These are phyloP conservation scores for Scleromitrula shiraiana DNA, from an alignment of 2,329 filamentous ascomycete species.

Conservation along the genomic window DNA sequence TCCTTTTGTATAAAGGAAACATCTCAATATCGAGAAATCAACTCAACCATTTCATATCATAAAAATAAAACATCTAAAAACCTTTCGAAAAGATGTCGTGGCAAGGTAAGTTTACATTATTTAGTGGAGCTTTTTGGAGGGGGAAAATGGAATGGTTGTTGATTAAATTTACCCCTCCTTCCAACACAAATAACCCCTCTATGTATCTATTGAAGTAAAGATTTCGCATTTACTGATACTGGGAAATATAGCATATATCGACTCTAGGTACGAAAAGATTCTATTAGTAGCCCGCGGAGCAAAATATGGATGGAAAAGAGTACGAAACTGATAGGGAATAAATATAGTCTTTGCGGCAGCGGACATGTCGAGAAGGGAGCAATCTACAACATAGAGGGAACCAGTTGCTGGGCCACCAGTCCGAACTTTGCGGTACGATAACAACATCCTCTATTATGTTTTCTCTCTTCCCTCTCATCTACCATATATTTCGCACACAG, in stretches of 20 bases:
- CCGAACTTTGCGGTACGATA: conserved; percentile 47
- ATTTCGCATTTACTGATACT: conserved; percentile 10
- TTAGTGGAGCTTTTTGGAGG: neutral
- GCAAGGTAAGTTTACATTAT: conserved; percentile 51
- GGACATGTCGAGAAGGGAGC: conserved; percentile 77
- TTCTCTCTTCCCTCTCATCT: neutral
- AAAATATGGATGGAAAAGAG: neutral
- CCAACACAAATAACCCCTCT: conserved; percentile 3
- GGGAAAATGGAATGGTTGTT: too few species aligned
- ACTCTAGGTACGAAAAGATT: conserved; percentile 44
- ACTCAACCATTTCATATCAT: too few species aligned
- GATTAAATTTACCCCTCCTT: conserved; percentile 28
- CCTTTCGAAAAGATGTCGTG: conserved; percentile 57
- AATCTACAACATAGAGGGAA: conserved; percentile 74
- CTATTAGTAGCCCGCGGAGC: neutral
- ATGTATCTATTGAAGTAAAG: too few species aligned
- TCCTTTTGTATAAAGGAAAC: too few species aligned
- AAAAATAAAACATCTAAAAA: too few species aligned
- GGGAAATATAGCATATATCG: conserved; percentile 48
- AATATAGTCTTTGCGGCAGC: conserved; percentile 71
- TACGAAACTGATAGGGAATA: conserved; percentile 20
- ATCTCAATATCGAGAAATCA: too few species aligned
- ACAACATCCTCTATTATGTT: conserved; percentile 2
- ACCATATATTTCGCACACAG: neutral
- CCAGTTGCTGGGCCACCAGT: conserved; percentile 70